A percentile compares a stretch with the other conserved stretches of the same genome.
These are phyloP conservation scores for Penicillium steckii DNA, from an alignment of 495 filamentous ascomycete genomes.

Conservation along the genomic window DNA sequence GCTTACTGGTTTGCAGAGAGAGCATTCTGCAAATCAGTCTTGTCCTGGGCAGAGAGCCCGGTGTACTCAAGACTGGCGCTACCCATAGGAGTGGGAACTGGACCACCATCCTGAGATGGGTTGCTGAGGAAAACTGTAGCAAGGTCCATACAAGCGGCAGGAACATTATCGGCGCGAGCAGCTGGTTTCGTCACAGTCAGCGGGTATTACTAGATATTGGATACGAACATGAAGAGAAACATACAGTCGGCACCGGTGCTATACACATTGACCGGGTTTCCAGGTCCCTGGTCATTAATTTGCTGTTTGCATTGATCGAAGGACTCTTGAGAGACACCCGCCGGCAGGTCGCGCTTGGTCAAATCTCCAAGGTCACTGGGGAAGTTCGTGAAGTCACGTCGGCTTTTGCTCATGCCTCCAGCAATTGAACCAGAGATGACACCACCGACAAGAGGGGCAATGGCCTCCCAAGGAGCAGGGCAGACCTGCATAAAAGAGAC, in stretches of 20 bases:
- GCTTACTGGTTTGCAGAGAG: no score
- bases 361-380: background rate
- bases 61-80: background rate
- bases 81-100: conserved; percentile 1
- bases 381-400: no score
- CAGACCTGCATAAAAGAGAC: no score
- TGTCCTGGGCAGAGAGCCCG: background rate
- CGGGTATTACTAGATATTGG: background rate
- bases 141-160: conserved; percentile 2
- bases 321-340: conserved; percentile 4
- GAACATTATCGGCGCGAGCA: background rate
- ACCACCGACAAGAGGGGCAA: background rate
- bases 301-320: background rate
- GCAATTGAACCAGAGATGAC: background rate
- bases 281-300: background rate
- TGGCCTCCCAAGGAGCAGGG: background rate
- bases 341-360: background rate
- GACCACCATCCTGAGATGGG: conserved; percentile 2
- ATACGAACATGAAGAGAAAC: background rate
- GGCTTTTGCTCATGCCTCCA: background rate
- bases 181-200: background rate
- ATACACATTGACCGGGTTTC: background rate
- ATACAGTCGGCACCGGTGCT: background rate
- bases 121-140: conserved; percentile 1
- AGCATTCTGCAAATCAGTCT: background rate